phyloP scores from a whole-genome alignment of 1,284 basidiomycete species.

The Papiliotrema flavescens region DNA sequence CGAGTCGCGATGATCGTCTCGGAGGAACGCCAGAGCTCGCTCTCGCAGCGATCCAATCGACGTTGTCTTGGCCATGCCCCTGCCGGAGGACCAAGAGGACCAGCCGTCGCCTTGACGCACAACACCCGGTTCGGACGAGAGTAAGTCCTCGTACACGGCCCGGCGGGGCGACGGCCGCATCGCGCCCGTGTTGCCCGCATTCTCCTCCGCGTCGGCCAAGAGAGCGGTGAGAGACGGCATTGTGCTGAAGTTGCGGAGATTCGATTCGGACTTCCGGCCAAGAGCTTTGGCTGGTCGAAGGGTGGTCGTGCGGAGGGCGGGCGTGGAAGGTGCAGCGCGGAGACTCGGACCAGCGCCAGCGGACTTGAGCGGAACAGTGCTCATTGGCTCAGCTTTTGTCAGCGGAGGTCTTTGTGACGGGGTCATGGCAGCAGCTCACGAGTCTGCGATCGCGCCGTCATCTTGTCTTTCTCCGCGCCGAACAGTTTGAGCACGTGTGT shows the following conservation, averaged over 20 bases:
- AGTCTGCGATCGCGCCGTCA: constrained; percentile 15
- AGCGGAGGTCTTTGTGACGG: background rate
- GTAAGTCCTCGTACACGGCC: constrained; percentile 26
- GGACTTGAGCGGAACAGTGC: constrained; percentile 28
- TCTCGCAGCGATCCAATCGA: constrained; percentile 39
- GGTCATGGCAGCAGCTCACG: constrained; percentile 13
- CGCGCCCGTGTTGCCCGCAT: background rate
- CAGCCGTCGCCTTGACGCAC: constrained; percentile 34
- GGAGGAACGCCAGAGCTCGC: constrained; percentile 25
- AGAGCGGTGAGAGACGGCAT: constrained; percentile 20
- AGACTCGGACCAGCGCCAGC: constrained; percentile 17
- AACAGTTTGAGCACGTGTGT: constrained; percentile 33
- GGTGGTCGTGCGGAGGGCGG: constrained; percentile 28
- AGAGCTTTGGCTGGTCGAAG: constrained; percentile 11
- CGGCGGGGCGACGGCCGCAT: constrained; percentile 9
- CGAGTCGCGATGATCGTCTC: constrained; percentile 13
- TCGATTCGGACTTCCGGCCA: constrained; percentile 37
- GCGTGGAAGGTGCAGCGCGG: constrained; percentile 34
- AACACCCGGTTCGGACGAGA: constrained; percentile 30
- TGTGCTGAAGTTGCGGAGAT: constrained; percentile 36
- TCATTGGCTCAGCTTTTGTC: constrained; percentile 22
- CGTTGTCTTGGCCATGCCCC: constrained; percentile 27
- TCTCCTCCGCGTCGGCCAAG: background rate
- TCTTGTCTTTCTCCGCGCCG: constrained; percentile 20
- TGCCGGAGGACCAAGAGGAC: constrained; percentile 10